Percentiles rank a stretch among this genome's conserved stretches.
Conservation (phyloP, 768 basidiomycete species). For the Lactarius quietus region DNA sequence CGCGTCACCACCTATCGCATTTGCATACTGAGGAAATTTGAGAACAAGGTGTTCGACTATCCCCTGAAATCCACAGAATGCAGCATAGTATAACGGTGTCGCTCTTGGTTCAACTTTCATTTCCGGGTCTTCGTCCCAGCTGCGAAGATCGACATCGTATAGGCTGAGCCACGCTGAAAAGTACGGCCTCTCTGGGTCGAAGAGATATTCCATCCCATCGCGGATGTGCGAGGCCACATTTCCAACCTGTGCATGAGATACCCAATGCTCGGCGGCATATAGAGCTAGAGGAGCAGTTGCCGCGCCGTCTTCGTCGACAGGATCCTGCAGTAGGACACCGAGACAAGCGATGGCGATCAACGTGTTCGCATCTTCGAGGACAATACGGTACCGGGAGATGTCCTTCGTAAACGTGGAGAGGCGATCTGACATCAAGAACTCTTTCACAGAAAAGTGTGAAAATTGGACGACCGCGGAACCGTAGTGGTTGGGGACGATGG, state of each 20-base stretch:
- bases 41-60: neutral
- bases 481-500: neutral
- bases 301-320: neutral
- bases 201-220: neutral
- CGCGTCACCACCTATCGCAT: neutral
- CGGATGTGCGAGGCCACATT: neutral
- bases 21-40: neutral
- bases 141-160: neutral
- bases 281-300: neutral
- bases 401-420: neutral
- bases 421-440: neutral
- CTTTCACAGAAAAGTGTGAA: neutral
- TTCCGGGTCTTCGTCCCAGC: accelerated
- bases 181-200: neutral
- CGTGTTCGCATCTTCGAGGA: neutral
- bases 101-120: neutral
- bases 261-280: neutral
- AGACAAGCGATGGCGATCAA: neutral
- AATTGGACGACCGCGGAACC: neutral
- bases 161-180: neutral
- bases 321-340: neutral
- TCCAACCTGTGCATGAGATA: neutral
- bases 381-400: neutral
- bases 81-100: neutral
- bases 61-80: neutral